Percentiles rank a stretch among this genome's conserved stretches.
Conservation (phyloP, 176 grass and related monocot species). For the sorghum (Sorghum bicolor) region Sorghum_bicolor_NCBIv3 NC_012873.2:34039001-34039500, state of each 20-base stretch:
- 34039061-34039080: constrained; percentile 74
- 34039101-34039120: constrained; percentile 80
- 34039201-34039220: constrained; percentile 67
- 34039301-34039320: constrained; percentile 33
- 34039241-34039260: constrained; percentile 77
- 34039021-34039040: constrained; percentile 73
- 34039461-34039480: constrained; percentile 54
- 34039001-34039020: constrained; percentile 72
- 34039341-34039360: constrained; percentile 61
- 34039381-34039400: constrained; percentile 66
- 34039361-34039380: constrained; percentile 79
- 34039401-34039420: constrained; percentile 79
- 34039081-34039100: constrained; percentile 94
- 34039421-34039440: constrained; percentile 56
- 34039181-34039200: constrained; percentile 82
- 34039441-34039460: constrained; percentile 56
- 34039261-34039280: constrained; percentile 80
- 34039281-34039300: constrained; percentile 50
- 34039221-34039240: constrained; percentile 81
- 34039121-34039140: constrained; percentile 79
- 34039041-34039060: constrained; percentile 81
- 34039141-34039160: constrained; percentile 80
- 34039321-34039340: constrained; percentile 65
- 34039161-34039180: constrained; percentile 74
- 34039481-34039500: constrained; percentile 66